Conservation (phyloP, 805 yeast genomes). For the Metschnikowia picachoensis region DNA sequence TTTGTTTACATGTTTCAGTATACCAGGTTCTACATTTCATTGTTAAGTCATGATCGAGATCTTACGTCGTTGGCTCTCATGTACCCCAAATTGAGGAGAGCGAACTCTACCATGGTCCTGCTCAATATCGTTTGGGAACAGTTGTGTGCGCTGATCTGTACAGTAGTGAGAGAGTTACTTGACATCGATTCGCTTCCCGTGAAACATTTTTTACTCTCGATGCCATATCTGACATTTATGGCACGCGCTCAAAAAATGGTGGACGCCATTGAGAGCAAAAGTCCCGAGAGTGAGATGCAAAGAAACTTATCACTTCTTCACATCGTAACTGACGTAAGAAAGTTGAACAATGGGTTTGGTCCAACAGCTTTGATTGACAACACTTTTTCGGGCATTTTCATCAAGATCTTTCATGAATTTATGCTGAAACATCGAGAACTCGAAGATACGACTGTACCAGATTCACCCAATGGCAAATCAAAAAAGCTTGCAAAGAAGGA, state of each 20-base stretch:
- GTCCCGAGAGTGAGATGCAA: conserved; percentile 33
- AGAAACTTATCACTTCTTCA: conserved; percentile 41
- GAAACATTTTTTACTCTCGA: conserved; percentile 41
- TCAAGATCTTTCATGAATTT: conserved; percentile 40
- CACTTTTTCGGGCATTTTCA: conserved; percentile 56
- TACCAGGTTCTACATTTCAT: conserved; percentile 55
- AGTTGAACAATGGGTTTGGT: conserved; percentile 77
- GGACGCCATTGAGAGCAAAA: conserved; percentile 27
- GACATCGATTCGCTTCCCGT: conserved; percentile 42
- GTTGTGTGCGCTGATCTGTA: conserved; percentile 49
- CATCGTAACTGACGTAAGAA: conserved; percentile 57
- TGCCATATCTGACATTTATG: conserved; percentile 1
- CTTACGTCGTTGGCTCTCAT: conserved; percentile 55
- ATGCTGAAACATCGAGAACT: background rate
- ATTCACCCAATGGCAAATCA: conserved; percentile 29
- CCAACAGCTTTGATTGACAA: conserved; percentile 76
- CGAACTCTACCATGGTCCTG: conserved; percentile 71
- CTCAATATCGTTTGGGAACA: conserved; percentile 65
- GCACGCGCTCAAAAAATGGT: conserved; percentile 26
- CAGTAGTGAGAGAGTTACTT: conserved; percentile 45
- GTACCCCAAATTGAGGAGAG: conserved; percentile 71
- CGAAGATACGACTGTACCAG: conserved; percentile 8
- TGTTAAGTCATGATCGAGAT: conserved; percentile 53
- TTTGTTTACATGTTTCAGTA: conserved; percentile 74
- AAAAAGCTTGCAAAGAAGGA: conserved; percentile 41